Evolutionary conservation across 352 stramenopile species (phyloP), one percentile per base, ranked within the genome.

Genomic region (Phytophthora sojae): DNA sequence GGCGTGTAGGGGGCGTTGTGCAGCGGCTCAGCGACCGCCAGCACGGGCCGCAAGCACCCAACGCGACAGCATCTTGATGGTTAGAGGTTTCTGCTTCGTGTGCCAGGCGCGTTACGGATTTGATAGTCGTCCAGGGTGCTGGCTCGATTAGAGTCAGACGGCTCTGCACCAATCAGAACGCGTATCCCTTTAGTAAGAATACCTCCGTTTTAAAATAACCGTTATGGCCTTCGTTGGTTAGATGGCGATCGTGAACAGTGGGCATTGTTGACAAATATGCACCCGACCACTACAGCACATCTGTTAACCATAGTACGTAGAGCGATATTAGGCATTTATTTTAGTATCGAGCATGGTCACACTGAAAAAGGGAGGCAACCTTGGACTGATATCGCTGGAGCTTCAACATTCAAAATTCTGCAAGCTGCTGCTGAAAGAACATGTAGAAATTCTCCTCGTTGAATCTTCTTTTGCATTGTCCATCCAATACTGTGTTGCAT

Each of bases 1-100:
- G 57, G 55, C 50, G 79, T 80, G 63, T 75, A 77, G 25, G 71
- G 68, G 57, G 79, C 62, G 9, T 61, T 6, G 42, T 67, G 30
- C 17, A 78, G 35, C 7, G 64, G 49, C 53, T 67, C 58, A 1
- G 64, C 63, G 7, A 25, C 19, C 29, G 49, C 39, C 25, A 61
- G 12, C 42, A 54, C 30, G 6, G 53, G n/a, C 56, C 19, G 61
- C 25, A 29, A 64, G 25, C 25, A 61, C 23, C 25, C 76, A 23
- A 35, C 47, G 55, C 26, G 50, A 29, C n/a, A 61, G 4, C 62
- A 75, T 75, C 39, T 60, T 75, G 19, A 30, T 60, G 49, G 30
- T 23, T 29, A 29, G 26, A 29, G 2, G 49, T 69, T 69, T 69
- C 44, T 14, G 35, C 26, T 30, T 30, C 26, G 52, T 61, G 50